Base-by-base conservation (phyloP, 2,329 filamentous ascomycete genomes). In the Pseudogymnoascus sp. region DNA sequence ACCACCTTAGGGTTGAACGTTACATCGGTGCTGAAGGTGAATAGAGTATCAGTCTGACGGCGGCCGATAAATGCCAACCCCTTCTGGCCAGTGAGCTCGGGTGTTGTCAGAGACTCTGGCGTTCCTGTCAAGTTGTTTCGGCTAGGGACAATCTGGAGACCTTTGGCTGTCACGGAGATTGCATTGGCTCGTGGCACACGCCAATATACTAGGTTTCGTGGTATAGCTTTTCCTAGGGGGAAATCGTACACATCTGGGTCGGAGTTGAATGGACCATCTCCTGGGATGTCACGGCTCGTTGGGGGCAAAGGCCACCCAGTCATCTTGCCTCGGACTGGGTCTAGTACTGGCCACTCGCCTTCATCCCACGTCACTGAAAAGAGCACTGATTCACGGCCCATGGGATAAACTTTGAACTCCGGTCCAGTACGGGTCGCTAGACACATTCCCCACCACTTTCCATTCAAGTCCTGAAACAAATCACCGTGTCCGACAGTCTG, bases 161-260 rank as follows among this genome's bases (percentile, higher is more conserved):
- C 76, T 0, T 66, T 69, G 0, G 76, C 76, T 0, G 79, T 85
- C 14, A 80, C 66, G 1, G 70, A 74, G 74, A 79, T 86, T 64
- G 74, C 76, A 60, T 71, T 72, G 0, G 75, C 68, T 31, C 77
- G 74, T 1, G 82, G 83, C 10, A 78, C 81, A 3, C 85, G 77
- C 76, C 83, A 85, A 74, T 83, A 76, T 1, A 82, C 77, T 66
- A 86, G 82, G 67, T 86, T 81, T 0, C 75, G 74, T 2, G 83
- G 83, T 0, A 86, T 71, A 0, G 69, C 66, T 0, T 76, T 75
- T 0, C 74, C 74, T 0, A 77, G 74, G 6, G 72, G 66, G 68
- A 86, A 85, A 24, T 78, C 75, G 29, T 56, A 56, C 26, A 56
- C 50, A 66, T 84, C 81, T 1, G 75, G 74, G 11, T 75, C 75